Evolutionary conservation across 2,329 filamentous ascomycete genomes (phyloP).

Genomic region (Aspergillus sojae): DNA sequence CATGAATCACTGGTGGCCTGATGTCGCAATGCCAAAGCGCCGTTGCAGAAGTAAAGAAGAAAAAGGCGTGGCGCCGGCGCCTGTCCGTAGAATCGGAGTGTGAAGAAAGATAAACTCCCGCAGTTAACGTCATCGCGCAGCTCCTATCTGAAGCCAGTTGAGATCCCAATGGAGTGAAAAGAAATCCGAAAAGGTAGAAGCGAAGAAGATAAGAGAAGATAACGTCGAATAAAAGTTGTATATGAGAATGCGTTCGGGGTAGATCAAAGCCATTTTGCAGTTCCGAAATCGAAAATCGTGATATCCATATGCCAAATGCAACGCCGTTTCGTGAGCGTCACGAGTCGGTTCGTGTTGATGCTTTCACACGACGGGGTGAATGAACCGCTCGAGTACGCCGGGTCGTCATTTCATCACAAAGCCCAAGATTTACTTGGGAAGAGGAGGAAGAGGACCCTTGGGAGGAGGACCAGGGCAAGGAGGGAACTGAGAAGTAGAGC

Average conservation of each 20-base stretch:
- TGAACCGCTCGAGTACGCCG: constrained; percentile 27
- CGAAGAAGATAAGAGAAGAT: constrained; percentile 8
- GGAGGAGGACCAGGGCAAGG: constrained; percentile 43
- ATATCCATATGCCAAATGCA: constrained; percentile 33
- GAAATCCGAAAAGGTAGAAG: constrained; percentile 10
- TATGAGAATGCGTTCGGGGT: constrained; percentile 3
- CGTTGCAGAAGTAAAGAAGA: constrained; percentile 17
- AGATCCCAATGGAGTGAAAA: constrained; percentile 11
- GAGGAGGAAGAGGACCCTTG: constrained; percentile 42
- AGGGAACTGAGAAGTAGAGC: constrained; percentile 39
- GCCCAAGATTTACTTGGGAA: constrained; percentile 38
- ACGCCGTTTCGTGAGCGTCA: constrained; percentile 24
- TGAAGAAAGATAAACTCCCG: constrained; percentile 1
- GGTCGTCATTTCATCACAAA: constrained; percentile 38
- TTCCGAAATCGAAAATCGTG: constrained; percentile 35
- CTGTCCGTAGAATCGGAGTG: constrained; percentile 5
- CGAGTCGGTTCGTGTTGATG: constrained; percentile 15
- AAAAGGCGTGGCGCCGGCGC: constrained; percentile 22
- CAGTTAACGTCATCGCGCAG: constrained; percentile 18
- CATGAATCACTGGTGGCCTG: constrained; percentile 8
- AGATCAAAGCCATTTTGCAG: constrained; percentile 23
- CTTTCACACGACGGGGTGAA: constrained; percentile 11
- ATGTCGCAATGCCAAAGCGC: constrained; percentile 19
- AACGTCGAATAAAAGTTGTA: constrained; percentile 21
- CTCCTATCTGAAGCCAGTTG: constrained; percentile 11